Base-by-base conservation (phyloP, 1,284 basidiomycete genomes). In the Cutaneotrichosporon sp. region DNA sequence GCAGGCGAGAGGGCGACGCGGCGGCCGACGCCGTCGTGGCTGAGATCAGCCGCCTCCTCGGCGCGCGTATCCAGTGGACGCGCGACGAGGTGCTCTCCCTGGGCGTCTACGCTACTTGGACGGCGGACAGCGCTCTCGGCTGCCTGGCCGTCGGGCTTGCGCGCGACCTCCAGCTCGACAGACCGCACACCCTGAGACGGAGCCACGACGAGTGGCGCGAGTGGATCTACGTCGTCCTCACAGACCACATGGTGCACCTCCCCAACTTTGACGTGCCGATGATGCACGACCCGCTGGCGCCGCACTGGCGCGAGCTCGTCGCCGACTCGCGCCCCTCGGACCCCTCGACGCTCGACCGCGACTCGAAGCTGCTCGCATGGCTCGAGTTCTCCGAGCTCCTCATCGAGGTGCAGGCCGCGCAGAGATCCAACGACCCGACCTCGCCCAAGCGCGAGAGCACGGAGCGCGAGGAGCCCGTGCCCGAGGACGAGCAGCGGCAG, bases 341-440 rank as follows among this genome's bases (percentile, higher is more conserved):
- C 45, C 72, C 73, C 3, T 70, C 69, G 0, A 72, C 73, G 3
- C 64, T 73, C 27, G 78, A 80, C 67, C 66, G 77, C 14, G 77
- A 80, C 62, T 64, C 69, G 22, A 78, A 76, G 64, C 62, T 80
- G 9, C 69, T 79, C n/a, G 73, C 75, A 6, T 80, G 78, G 78
- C 61, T 78, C 20, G 77, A 79, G 64, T 76, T 74, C 56, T 70
- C 76, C 20, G 78, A 80, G 63, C 68, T 71, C 16, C 67, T 80
- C 0, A 67, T 70, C 8, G 74, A 79, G 27, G 74, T 69, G 20
- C 24, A 58, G 53, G 51, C 27, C n/a, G 25, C 56, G 22, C 58
- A 63, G 46, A 54, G 60, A 10, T 53, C 54, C 0, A 9, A 22
- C 22, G 60, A 46, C 13, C 33, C 33, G 7, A 34, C 51, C 22